These are phyloP conservation scores for Plantago elongata DNA, from an alignment of 257 asterid genomes.

Conservation along the genomic window DNA sequence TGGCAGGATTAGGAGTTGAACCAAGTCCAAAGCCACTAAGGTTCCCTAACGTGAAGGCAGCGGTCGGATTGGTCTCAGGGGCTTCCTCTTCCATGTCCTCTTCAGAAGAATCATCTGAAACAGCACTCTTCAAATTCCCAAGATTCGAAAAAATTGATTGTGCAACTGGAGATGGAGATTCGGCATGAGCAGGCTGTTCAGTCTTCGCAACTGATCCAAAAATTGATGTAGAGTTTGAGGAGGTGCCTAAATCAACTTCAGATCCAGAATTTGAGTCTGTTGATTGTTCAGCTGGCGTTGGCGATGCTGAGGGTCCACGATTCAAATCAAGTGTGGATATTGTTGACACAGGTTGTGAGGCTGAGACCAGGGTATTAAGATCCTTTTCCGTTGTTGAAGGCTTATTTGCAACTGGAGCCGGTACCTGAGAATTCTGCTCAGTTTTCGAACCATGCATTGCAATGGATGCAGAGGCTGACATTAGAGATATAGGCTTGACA, in stretches of 20 bases:
- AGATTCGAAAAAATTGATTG: conserved; percentile 31
- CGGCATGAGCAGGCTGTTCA: conserved; percentile 29
- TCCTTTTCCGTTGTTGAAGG: conserved; percentile 30
- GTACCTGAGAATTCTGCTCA: conserved; percentile 22
- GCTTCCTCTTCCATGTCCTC: conserved; percentile 99
- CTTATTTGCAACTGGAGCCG: conserved; percentile 25
- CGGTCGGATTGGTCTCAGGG: conserved; percentile 56
- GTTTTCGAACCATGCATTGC: conserved; percentile 24
- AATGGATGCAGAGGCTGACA: conserved; percentile 27
- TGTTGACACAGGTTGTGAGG: conserved; percentile 30
- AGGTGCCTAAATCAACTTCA: conserved; percentile 31
- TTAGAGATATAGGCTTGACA: conserved; percentile 28
- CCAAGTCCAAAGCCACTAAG: conserved; percentile 75
- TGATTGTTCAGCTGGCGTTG: conserved; percentile 29
- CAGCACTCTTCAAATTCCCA: conserved; percentile 29
- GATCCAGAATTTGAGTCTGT: conserved; percentile 28
- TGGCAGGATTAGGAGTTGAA: conserved; percentile 33
- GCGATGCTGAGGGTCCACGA: conserved; percentile 24
- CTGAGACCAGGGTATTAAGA: conserved; percentile 29
- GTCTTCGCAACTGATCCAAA: conserved; percentile 27
- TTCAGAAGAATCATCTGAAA: conserved; percentile 47
- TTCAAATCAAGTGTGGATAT: conserved; percentile 26
- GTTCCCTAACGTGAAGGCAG: conserved; percentile 48
- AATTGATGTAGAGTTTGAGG: conserved; percentile 27
- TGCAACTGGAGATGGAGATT: conserved; percentile 27